Evolutionary conservation across 768 basidiomycete species (phyloP), one percentile per base, ranked within the genome.

Genomic region (Suillus bovinus): DNA sequence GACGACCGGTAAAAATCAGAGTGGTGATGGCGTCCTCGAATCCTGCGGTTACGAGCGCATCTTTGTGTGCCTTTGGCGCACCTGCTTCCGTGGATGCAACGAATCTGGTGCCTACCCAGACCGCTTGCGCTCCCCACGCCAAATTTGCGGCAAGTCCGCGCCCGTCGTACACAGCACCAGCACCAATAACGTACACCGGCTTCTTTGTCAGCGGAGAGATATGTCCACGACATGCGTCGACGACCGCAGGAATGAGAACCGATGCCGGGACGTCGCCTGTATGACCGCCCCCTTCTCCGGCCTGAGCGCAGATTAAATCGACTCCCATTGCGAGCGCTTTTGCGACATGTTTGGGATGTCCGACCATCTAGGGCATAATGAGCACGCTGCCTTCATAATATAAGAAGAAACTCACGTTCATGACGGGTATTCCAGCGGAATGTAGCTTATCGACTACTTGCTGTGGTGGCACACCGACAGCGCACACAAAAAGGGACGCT

Each of bases 221-320:
- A 75, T 80, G 82, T 9, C 90, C 91, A 71, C 86, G 90, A 71
- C 88, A 88, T 27, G 84, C 85, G 69, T 96, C 94, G 52, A 96
- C 93, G 68, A 90, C 92, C 0, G 93, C 93, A 10, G 94, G 94
- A 63, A 98, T 93, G 67, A 98, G 85, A 71, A 98, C 84, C 16
- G 88, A 88, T 3, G 91, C 88, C 1, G 94, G 85, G 10, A 88
- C 85, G 65, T 91, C 88, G 27, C 95, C 95, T 0, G 95, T 96
- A 80, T 88, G 87, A 16, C 92, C 92, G 59, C 94, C 93, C 41
- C 91, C 95, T 76, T 97, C 95, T 29, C 93, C 92, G 2, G 90
- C 94, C 77, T 96, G 94, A 4, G 94, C 94, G 69, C 95, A 97
- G 71, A 98, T 96, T 63, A 98, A 79, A 70, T 98, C 95, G 36